Evolutionary conservation across 2,329 filamentous ascomycete species (phyloP).

Genomic region (Aphanoascus verrucosus): DNA sequence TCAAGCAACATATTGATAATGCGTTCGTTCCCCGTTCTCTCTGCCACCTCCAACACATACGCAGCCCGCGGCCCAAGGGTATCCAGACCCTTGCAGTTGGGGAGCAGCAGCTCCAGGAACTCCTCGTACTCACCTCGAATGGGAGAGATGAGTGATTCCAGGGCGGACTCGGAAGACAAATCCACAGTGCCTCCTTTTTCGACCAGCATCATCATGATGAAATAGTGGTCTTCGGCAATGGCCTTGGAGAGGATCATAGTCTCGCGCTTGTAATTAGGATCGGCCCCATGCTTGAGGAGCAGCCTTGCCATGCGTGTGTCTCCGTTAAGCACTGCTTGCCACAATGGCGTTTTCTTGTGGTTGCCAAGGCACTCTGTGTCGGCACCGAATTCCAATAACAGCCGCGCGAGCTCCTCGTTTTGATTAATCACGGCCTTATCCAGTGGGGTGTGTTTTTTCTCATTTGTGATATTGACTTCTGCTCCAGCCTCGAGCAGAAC

Average conservation of each 20-base stretch:
- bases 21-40: neutral
- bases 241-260: neutral
- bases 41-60: neutral
- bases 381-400: neutral
- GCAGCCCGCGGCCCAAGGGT: too few relatives aligned
- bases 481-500: neutral
- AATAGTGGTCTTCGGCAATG: neutral
- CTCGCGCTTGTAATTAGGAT: slow-evolving; percentile 17
- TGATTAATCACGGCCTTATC: neutral
- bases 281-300: slow-evolving; percentile 23
- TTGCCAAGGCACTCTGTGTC: neutral
- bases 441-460: neutral
- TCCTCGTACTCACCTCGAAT: neutral
- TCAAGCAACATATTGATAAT: neutral
- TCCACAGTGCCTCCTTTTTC: neutral
- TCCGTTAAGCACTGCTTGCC: neutral
- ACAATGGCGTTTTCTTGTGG: neutral
- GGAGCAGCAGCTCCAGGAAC: neutral
- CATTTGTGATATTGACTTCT: neutral
- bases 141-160: neutral
- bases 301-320: neutral
- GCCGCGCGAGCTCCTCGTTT: neutral
- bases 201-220: neutral
- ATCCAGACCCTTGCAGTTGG: neutral
- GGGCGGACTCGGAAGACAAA: neutral